A percentile compares a stretch with the other conserved stretches of the same genome.
These are phyloP conservation scores for Populus tomentosa DNA, from an alignment of 441 rosid species.

Conservation along the genomic window DNA sequence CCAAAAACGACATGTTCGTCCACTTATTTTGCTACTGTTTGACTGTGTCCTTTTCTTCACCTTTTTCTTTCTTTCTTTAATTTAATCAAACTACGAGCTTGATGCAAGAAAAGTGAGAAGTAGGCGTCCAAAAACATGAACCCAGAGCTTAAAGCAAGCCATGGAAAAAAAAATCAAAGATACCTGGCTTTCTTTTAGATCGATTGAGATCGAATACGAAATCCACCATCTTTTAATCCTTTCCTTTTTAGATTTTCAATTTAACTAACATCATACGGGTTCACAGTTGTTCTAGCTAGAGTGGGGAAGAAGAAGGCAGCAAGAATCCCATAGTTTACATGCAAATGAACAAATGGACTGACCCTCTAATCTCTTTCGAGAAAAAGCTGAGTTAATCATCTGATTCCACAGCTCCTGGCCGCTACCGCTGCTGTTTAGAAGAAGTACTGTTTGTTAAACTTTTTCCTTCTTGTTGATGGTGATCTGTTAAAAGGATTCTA, in stretches of 20 bases:
- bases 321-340: background rate
- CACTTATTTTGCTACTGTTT: slow-evolving; percentile 15
- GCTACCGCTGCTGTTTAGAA: too few species aligned
- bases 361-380: background rate
- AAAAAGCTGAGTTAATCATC: background rate
- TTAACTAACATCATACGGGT: background rate
- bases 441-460: too few species aligned
- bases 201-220: background rate
- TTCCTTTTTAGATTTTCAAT: background rate
- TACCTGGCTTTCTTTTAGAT: slow-evolving; percentile 1
- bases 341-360: background rate
- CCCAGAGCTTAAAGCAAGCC: slow-evolving; percentile 1
- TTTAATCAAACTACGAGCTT: slow-evolving; percentile 2
- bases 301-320: too few species aligned
- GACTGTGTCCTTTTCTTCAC: slow-evolving; percentile 22
- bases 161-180: background rate
- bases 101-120: background rate
- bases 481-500: slow-evolving; percentile 61
- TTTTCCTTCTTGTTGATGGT: background rate
- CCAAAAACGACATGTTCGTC: slow-evolving; percentile 33
- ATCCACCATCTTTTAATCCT: background rate
- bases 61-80: background rate
- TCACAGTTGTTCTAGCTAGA: background rate
- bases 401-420: background rate
- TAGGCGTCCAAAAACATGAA: slow-evolving; percentile 22